phyloP scores from a whole-genome alignment of 1,139 yeast species.

The Candida tropicalis region DNA sequence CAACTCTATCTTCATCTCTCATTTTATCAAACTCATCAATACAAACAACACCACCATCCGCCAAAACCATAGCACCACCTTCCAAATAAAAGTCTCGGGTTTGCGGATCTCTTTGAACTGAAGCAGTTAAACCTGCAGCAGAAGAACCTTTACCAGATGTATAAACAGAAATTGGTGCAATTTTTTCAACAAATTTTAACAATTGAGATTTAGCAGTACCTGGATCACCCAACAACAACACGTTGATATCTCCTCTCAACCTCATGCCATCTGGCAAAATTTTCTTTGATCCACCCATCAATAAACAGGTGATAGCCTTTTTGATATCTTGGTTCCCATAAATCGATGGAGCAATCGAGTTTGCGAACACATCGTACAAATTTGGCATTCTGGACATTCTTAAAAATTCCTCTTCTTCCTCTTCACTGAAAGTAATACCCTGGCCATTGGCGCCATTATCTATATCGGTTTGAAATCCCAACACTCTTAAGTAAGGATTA shows the following conservation, averaged over 20 bases:
- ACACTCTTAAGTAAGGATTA: constrained; percentile 84
- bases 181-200: constrained; percentile 91
- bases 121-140: constrained; percentile 98
- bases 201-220: constrained; percentile 98
- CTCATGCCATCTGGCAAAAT: constrained; percentile 95
- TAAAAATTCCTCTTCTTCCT: constrained; percentile 90
- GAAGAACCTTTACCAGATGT: constrained; percentile 99
- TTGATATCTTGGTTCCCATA: constrained; percentile 93
- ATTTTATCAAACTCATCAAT: constrained; percentile 98
- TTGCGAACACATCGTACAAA: constrained; percentile 80
- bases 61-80: constrained; percentile 99
- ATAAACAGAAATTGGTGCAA: constrained; percentile 91
- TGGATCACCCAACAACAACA: constrained; percentile 92
- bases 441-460: constrained; percentile 68
- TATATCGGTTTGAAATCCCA: constrained; percentile 84
- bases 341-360: constrained; percentile 94
- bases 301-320: constrained; percentile 86
- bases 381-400: constrained; percentile 81
- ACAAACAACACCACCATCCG: constrained; percentile 99
- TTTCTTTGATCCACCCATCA: constrained; percentile 95
- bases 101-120: constrained; percentile 88
- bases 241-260: constrained; percentile 95
- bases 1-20: constrained; percentile 99
- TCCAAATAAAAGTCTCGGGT: constrained; percentile 93
- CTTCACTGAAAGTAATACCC: constrained; percentile 77